phyloP scores from a whole-genome alignment of 2,329 filamentous ascomycete species.

The Botrytis galanthina region DNA sequence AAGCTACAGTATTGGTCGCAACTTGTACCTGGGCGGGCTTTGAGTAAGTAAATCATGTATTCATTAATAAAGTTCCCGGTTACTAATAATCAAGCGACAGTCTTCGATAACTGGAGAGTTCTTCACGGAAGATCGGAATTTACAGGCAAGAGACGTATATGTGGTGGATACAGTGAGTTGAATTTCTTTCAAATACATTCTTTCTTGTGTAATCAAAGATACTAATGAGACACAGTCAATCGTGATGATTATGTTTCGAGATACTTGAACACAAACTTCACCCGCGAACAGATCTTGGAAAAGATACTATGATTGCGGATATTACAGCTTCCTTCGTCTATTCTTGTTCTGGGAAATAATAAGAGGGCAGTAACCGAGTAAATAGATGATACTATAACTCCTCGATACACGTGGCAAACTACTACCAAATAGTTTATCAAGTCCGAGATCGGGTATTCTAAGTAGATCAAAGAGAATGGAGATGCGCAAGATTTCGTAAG shows the following conservation, averaged over 20 bases:
- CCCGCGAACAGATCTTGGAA: conserved; percentile 33
- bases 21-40: conserved; percentile 70
- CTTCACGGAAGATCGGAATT: conserved; percentile 84
- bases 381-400: neutral
- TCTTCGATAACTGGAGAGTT: conserved; percentile 96
- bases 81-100: conserved; percentile 42
- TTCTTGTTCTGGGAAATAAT: accelerated
- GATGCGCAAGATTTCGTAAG: neutral
- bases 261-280: conserved; percentile 68
- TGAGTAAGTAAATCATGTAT: conserved; percentile 56
- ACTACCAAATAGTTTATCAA: too few species aligned
- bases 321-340: neutral
- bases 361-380: too few species aligned
- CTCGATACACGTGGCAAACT: neutral
- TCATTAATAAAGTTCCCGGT: neutral
- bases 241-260: conserved; percentile 78
- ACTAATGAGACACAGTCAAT: conserved; percentile 53
- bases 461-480: neutral
- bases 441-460: neutral
- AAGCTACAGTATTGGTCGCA: conserved; percentile 77
- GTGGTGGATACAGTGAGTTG: conserved; percentile 81
- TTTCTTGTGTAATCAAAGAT: neutral
- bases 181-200: neutral
- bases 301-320: conserved; percentile 31
- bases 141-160: conserved; percentile 80